Conservation (phyloP, 306 rosid genomes). For the Castanopsis chinensis region DNA sequence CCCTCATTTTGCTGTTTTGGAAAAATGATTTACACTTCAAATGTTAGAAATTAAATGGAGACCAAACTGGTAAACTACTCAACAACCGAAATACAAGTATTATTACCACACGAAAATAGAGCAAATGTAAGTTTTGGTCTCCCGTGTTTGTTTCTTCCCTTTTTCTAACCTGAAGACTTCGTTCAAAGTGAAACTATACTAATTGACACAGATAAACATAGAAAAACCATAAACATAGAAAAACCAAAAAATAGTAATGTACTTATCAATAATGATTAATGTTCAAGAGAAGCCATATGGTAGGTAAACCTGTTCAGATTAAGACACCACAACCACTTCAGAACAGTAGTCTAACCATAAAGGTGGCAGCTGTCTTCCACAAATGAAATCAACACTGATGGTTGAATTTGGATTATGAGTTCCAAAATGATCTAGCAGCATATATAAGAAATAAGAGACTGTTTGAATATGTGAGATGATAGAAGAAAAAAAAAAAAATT, state of each 20-base stretch:
- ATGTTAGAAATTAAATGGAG: neutral
- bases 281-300: neutral
- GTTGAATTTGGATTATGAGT: neutral
- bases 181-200: neutral
- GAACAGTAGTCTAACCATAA: slow-evolving; percentile 3
- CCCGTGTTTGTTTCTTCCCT: neutral
- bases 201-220: no score
- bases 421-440: slow-evolving; percentile 1
- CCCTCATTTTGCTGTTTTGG: neutral
- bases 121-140: no score
- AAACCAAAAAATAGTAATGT: neutral
- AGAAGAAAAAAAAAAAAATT: no score
- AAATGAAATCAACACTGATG: neutral
- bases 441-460: neutral
- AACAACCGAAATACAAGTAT: no score
- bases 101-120: no score
- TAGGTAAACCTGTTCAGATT: slow-evolving; percentile 27
- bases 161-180: neutral
- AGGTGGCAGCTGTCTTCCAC: slow-evolving; percentile 7
- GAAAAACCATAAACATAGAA: neutral
- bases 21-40: neutral
- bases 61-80: no score
- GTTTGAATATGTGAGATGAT: no score
- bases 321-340: slow-evolving; percentile 12
- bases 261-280: neutral